These are phyloP conservation scores for Solanum lignicaule DNA, from an alignment of 257 asterid species.

Conservation along the genomic window DNA sequence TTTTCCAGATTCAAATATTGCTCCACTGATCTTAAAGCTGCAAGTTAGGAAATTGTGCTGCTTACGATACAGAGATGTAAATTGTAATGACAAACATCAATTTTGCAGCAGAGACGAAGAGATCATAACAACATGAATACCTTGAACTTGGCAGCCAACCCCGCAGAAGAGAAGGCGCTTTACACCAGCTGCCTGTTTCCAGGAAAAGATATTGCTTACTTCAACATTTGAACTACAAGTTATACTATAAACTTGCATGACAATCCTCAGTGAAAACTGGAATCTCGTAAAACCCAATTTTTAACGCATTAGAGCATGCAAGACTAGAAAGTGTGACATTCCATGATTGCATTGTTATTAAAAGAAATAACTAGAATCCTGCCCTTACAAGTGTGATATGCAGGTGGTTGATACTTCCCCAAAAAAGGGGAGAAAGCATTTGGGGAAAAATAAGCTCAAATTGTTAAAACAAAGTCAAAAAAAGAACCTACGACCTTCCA, in stretches of 20 bases:
- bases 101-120: neutral
- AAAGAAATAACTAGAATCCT: neutral
- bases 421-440: neutral
- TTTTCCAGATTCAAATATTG: constrained; percentile 85
- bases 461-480: neutral
- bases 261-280: neutral
- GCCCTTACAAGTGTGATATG: neutral
- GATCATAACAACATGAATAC: constrained; percentile 23
- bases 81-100: constrained; percentile 21
- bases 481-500: neutral
- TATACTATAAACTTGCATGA: neutral
- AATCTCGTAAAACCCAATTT: neutral
- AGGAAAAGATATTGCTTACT: neutral
- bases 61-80: constrained; percentile 31
- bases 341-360: neutral
- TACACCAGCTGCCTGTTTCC: constrained; percentile 86
- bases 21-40: constrained; percentile 93
- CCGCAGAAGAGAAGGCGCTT: constrained; percentile 96
- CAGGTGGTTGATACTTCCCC: neutral
- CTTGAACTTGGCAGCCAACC: constrained; percentile 99
- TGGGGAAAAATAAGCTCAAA: neutral
- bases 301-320: neutral
- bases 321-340: neutral
- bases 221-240: neutral
- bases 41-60: constrained; percentile 69